These are phyloP conservation scores for Aureobasidium subglaciale DNA, from an alignment of 2,329 filamentous ascomycete species.

Conservation along the genomic window DNA sequence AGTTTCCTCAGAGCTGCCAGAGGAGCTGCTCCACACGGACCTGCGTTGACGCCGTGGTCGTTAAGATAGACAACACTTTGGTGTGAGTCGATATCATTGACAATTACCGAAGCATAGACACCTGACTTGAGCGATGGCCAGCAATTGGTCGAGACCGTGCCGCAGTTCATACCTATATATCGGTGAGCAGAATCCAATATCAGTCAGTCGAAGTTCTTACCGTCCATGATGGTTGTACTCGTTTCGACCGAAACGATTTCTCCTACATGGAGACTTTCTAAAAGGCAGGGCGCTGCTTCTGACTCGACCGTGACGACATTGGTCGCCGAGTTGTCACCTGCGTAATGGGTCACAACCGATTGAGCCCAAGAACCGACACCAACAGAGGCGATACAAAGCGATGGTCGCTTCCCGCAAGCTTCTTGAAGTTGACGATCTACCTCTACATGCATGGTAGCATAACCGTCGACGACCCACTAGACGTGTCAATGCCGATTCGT, in stretches of 20 bases:
- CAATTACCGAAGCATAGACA: slow-evolving; percentile 53
- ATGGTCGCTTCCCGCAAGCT: slow-evolving; percentile 20
- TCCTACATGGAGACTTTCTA: slow-evolving; percentile 45
- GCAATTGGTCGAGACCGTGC: slow-evolving; percentile 57
- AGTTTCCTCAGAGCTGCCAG: slow-evolving; percentile 51
- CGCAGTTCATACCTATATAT: slow-evolving; percentile 52
- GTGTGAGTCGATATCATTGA: slow-evolving; percentile 59
- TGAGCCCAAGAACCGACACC: slow-evolving; percentile 69
- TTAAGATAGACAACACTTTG: slow-evolving; percentile 49
- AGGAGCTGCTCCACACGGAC: slow-evolving; percentile 57
- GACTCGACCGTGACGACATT: slow-evolving; percentile 63
- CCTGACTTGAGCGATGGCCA: slow-evolving; percentile 55
- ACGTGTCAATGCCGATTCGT: neutral
- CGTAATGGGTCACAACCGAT: slow-evolving; percentile 60
- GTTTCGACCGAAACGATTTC: slow-evolving; percentile 47
- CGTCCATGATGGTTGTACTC: slow-evolving; percentile 59
- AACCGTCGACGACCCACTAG: slow-evolving; percentile 71
- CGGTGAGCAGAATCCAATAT: neutral
- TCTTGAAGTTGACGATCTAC: slow-evolving; percentile 54
- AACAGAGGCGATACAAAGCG: slow-evolving; percentile 55
- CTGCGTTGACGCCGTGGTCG: slow-evolving; percentile 41
- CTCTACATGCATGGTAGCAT: slow-evolving; percentile 64
- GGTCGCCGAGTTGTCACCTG: slow-evolving; percentile 24
- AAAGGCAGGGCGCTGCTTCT: slow-evolving; percentile 55
- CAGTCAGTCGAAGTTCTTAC: slow-evolving; percentile 33